Evolutionary conservation across 305 asterid species (phyloP).

Genomic region (Euphrasia arctica): DNA sequence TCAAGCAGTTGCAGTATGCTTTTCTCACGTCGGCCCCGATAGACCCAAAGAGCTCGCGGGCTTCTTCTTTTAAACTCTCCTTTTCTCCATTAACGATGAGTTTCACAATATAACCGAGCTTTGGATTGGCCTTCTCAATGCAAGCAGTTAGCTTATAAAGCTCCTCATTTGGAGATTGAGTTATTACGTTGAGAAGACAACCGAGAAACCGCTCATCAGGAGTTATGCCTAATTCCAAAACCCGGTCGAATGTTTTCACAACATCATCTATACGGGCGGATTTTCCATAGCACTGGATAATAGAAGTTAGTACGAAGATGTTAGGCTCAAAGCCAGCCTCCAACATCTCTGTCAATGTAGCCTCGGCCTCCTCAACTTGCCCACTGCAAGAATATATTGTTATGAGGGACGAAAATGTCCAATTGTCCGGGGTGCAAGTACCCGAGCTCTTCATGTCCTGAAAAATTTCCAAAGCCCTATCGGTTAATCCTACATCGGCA

Average conservation of each 20-base stretch:
- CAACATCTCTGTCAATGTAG: constrained; percentile 63
- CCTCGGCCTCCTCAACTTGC: constrained; percentile 79
- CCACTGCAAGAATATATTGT: constrained; percentile 78
- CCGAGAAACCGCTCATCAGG: constrained; percentile 81
- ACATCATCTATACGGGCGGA: constrained; percentile 76
- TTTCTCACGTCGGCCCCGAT: constrained; percentile 56
- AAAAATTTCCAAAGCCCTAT: constrained; percentile 73
- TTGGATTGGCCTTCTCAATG: constrained; percentile 65
- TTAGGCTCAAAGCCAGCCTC: constrained; percentile 78
- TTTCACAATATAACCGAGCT: constrained; percentile 65
- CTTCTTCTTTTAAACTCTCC: constrained; percentile 51
- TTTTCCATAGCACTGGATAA: constrained; percentile 91
- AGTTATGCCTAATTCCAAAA: constrained; percentile 47
- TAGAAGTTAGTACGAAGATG: constrained; percentile 69
- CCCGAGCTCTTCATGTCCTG: constrained; percentile 67
- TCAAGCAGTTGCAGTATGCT: constrained; percentile 84
- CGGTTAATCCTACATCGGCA: constrained; percentile 73
- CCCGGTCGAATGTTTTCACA: constrained; percentile 58
- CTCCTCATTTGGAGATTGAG: constrained; percentile 60
- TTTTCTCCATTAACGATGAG: constrained; percentile 42
- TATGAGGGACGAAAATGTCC: constrained; percentile 77
- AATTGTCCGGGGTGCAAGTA: constrained; percentile 64
- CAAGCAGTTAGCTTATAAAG: constrained; percentile 51
- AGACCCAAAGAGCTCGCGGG: constrained; percentile 50
- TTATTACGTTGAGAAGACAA: constrained; percentile 75